Evolutionary conservation across 169 alveolate species (phyloP).

Genomic region (Plasmodium blacklocki): DNA sequence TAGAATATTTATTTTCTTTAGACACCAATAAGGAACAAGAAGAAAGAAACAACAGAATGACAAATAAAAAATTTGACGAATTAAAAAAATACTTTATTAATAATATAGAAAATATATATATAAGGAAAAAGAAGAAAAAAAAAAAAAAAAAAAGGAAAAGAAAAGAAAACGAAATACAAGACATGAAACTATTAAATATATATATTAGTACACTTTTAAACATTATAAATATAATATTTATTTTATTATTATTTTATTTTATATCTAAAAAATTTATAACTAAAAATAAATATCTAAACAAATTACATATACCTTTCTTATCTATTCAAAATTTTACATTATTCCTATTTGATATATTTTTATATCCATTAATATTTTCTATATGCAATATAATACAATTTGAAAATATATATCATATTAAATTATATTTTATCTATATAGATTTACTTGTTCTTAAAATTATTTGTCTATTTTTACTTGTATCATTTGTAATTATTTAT

Average conservation of each 20-base stretch:
- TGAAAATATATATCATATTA: conserved; percentile 7
- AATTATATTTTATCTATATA: conserved; percentile 26
- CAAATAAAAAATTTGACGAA: background rate
- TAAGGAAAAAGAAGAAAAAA: too few relatives aligned
- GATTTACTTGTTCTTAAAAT: conserved; percentile 23
- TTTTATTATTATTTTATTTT: conserved; percentile 22
- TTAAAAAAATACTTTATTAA: conserved; percentile 5
- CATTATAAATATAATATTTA: conserved; percentile 7
- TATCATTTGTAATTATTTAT: conserved; percentile 17
- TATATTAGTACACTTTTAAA: conserved; percentile 49
- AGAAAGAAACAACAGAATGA: too few relatives aligned
- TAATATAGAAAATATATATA: background rate
- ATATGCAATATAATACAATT: conserved; percentile 25
- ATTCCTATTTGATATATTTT: conserved; percentile 29
- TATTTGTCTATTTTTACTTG: conserved; percentile 13
- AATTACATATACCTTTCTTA: conserved; percentile 25
- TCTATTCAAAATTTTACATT: conserved; percentile 15
- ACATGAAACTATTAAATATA: conserved; percentile 22
- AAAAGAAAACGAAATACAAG: conserved; percentile 18
- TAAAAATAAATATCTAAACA: background rate
- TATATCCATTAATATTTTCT: conserved; percentile 36
- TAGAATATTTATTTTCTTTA: too few relatives aligned
- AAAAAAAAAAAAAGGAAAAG: background rate
- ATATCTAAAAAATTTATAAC: conserved; percentile 7
- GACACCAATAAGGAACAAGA: too few relatives aligned